phyloP scores from a whole-genome alignment of 371 early-diverging fungal genomes.

The Actinomortierella ambigua region DNA sequence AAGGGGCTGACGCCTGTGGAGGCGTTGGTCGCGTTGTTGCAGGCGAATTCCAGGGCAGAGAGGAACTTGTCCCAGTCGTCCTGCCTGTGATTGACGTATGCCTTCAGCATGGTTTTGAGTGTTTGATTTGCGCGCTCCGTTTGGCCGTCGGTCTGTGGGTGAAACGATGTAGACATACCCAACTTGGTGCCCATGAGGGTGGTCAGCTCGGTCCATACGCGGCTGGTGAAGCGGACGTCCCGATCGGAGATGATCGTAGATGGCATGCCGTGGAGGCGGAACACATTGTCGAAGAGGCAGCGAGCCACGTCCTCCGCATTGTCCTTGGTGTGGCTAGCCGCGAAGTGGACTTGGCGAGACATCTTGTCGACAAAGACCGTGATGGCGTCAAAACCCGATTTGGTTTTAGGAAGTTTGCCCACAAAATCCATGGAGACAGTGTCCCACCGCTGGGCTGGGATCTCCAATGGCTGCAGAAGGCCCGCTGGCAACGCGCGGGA shows the following conservation, averaged over 20 bases:
- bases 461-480: conserved; percentile 47
- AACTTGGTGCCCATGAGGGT: conserved; percentile 29
- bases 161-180: conserved; percentile 48
- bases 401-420: conserved; percentile 21
- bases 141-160: conserved; percentile 62
- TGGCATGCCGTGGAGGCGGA: conserved; percentile 28
- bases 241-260: conserved; percentile 17
- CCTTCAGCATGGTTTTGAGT: conserved; percentile 55
- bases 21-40: conserved; percentile 31
- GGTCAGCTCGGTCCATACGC: conserved; percentile 8
- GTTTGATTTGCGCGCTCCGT: conserved; percentile 56
- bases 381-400: conserved; percentile 39
- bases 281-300: conserved; percentile 19
- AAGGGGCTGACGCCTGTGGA: conserved; percentile 44
- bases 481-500: conserved; percentile 31
- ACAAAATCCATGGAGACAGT: conserved; percentile 33
- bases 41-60: conserved; percentile 53
- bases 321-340: conserved; percentile 9
- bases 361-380: conserved; percentile 53
- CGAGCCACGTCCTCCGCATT: conserved; percentile 16
- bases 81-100: conserved; percentile 41
- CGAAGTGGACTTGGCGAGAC: conserved; percentile 48
- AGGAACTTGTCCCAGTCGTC: conserved; percentile 50
- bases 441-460: conserved; percentile 11
- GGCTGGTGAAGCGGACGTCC: conserved; percentile 5